Base-by-base conservation (phyloP, 2,329 filamentous ascomycete genomes). In the Zasmidium angulare region DNA sequence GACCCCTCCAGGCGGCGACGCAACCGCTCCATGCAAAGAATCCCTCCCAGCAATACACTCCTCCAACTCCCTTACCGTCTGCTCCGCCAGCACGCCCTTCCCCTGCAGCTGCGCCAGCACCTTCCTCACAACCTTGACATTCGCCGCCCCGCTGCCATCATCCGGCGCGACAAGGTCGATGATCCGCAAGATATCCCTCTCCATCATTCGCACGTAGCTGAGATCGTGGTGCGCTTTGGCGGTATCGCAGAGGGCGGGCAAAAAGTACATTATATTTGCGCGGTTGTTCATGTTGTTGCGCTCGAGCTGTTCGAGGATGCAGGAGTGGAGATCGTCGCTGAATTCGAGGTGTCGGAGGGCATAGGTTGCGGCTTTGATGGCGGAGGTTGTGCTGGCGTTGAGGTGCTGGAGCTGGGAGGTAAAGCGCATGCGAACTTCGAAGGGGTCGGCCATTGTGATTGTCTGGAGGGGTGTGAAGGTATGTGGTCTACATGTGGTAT, bases 211-310 rank as follows among this genome's bases (percentile, higher is more conserved):
- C 24, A 97, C 87, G 72, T 96, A 99, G 63, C 91, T 88, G 55
- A 84, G 78, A 68, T 95, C 87, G 63, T 86, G 85, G 66, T 91
- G 90, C 66, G 87, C 89, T 63, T 86, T 83, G 21, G 91, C 90
- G 77, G 91, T 83, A 72, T 98, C 93, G 72, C 96, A 90, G 67
- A 99, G 90, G 68, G 93, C 89, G 72, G 98, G 93, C 71, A 99
- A 89, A 76, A 99, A 99, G 77, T 96, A 99, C 89, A 99, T 96
- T 75, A 99, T 98, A 74, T 99, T 99, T 60, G 95, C 96, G 61
- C 93, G 85, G 53, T 89, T 96, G 77, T 99, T 99, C 89, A 99
- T 96, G 66, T 90, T 93, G 67, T 91, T 96, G 70, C 86, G 84
- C 76, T 98, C 93, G 26, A 99, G 83, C 76, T 98, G 93, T 77